Evolutionary conservation across 768 basidiomycete species (phyloP).

Genomic region (Trametes punicea): DNA sequence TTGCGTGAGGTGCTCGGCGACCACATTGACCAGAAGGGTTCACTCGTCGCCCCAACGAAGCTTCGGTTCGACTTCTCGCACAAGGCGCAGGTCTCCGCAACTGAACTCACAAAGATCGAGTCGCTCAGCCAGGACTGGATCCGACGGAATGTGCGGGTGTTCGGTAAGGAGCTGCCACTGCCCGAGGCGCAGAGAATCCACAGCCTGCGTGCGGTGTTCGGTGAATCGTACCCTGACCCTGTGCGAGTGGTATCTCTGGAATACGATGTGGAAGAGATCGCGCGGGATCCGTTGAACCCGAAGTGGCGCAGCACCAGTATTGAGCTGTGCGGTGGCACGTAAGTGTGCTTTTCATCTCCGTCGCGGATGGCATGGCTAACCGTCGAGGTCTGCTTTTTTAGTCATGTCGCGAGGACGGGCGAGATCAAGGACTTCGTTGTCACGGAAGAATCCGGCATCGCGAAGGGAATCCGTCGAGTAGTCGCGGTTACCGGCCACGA

Average conservation of each 20-base stretch:
- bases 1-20: slow-evolving; percentile 94
- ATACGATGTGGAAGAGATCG: slow-evolving; percentile 82
- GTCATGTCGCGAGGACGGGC: slow-evolving; percentile 94
- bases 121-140: slow-evolving; percentile 86
- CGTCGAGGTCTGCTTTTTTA: slow-evolving; percentile 27
- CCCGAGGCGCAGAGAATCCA: slow-evolving; percentile 79
- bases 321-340: slow-evolving; percentile 99
- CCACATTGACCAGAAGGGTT: slow-evolving; percentile 97
- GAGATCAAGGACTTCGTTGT: slow-evolving; percentile 97
- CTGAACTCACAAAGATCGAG: slow-evolving; percentile 84
- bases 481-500: slow-evolving; percentile 94
- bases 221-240: slow-evolving; percentile 96
- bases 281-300: slow-evolving; percentile 79
- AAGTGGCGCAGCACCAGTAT: slow-evolving; percentile 91
- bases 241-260: slow-evolving; percentile 93
- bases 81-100: slow-evolving; percentile 76
- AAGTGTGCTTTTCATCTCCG: slow-evolving; percentile 33
- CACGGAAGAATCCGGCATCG: slow-evolving; percentile 94
- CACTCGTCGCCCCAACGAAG: slow-evolving; percentile 92
- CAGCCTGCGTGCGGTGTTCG: slow-evolving; percentile 95
- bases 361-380: too few species aligned
- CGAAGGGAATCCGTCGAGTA: slow-evolving; percentile 95
- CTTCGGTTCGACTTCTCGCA: slow-evolving; percentile 99
- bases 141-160: slow-evolving; percentile 83
- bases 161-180: slow-evolving; percentile 80